Evolutionary conservation across 2,329 filamentous ascomycete genomes (phyloP).

Genomic region (Colletotrichum neosansevieriae): DNA sequence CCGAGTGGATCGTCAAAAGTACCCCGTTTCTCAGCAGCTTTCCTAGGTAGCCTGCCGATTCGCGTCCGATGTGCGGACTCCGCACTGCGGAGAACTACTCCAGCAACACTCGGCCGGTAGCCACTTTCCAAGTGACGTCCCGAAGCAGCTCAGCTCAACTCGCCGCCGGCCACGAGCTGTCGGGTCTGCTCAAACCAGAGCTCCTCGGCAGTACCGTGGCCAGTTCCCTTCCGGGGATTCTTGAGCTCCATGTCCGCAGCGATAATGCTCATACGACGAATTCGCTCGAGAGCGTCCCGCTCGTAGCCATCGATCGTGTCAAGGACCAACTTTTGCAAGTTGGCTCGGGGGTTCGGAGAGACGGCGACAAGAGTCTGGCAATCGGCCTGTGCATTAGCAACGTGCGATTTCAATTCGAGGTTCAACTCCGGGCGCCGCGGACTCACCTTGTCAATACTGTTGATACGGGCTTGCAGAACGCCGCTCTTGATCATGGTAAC

Average conservation of each 20-base stretch:
- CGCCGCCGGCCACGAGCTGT: conserved; percentile 30
- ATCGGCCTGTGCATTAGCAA: conserved; percentile 33
- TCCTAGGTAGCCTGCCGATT: conserved; percentile 22
- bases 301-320: conserved; percentile 78
- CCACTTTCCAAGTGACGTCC: conserved; percentile 1
- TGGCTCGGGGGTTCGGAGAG: conserved; percentile 72
- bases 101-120: conserved; percentile 29
- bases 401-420: conserved; percentile 16
- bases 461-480: conserved; percentile 82
- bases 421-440: conserved; percentile 19
- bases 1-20: conserved; percentile 34
- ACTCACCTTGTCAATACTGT: conserved; percentile 80
- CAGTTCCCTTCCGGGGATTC: conserved; percentile 41
- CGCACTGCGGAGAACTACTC: too few species aligned
- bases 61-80: conserved; percentile 33
- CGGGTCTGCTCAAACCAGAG: conserved; percentile 50
- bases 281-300: conserved; percentile 78
- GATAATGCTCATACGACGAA: conserved; percentile 82
- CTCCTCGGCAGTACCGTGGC: conserved; percentile 45
- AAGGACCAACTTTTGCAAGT: conserved; percentile 78
- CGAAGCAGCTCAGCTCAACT: conserved; percentile 30
- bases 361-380: conserved; percentile 78
- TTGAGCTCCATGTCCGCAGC: conserved; percentile 81
- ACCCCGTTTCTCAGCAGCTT: conserved; percentile 29
- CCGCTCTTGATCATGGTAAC: conserved; percentile 80